A percentile compares a stretch with the other conserved stretches of the same genome.
Conservation (phyloP, 441 rosid genomes). For the Gossypium davidsonii region DNA sequence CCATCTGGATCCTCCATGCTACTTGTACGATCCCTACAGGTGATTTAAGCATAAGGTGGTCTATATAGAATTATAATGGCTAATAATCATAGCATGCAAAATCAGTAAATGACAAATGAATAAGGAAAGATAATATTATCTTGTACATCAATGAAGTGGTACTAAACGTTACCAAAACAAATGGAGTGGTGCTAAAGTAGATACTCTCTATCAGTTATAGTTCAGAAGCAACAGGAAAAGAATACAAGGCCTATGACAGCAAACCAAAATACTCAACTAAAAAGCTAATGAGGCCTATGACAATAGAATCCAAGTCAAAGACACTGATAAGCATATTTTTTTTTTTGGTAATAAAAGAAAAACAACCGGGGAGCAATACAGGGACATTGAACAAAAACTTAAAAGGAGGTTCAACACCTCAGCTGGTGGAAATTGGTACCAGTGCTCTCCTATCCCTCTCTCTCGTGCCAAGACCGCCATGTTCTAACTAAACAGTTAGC, state of each 20-base stretch:
- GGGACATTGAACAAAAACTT: too few relatives aligned
- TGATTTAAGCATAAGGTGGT: slow-evolving; percentile 22
- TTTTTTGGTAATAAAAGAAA: too few relatives aligned
- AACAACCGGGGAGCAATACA: too few relatives aligned
- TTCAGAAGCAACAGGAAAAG: neutral
- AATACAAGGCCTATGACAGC: neutral
- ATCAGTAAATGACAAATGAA: neutral
- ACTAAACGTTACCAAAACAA: neutral
- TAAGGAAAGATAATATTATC: neutral
- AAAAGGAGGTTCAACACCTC: too few relatives aligned
- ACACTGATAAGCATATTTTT: neutral
- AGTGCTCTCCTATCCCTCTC: too few relatives aligned
- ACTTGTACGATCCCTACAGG: slow-evolving; percentile 78
- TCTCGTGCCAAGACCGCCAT: too few relatives aligned
- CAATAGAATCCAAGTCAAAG: neutral
- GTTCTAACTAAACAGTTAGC: neutral
- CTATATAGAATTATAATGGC: slow-evolving; percentile 10
- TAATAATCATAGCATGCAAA: neutral
- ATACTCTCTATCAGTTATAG: neutral
- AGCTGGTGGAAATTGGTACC: too few relatives aligned
- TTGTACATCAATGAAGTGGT: neutral
- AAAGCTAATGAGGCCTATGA: neutral
- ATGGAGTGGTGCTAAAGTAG: neutral
- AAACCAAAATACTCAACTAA: neutral
- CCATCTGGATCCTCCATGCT: slow-evolving; percentile 99